Conservation (phyloP, 352 stramenopile species). For the Globisporangium paroecandrum region DNA sequence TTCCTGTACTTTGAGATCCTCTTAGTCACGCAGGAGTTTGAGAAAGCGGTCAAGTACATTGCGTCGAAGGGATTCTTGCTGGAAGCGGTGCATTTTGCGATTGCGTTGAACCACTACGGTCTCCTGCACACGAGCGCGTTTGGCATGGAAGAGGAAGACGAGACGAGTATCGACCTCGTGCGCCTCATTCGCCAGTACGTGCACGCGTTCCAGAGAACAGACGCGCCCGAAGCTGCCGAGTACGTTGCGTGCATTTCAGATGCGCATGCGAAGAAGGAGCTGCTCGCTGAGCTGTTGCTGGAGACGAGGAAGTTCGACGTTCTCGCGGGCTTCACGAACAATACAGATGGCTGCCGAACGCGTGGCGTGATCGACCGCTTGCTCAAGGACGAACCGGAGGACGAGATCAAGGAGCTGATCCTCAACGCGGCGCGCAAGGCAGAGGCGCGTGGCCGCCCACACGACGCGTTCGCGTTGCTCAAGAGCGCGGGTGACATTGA, state of each 20-base stretch:
- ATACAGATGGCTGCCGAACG: constrained; percentile 79
- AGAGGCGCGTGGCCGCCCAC: constrained; percentile 58
- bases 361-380: constrained; percentile 70
- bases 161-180: constrained; percentile 57
- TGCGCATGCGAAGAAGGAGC: constrained; percentile 55
- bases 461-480: constrained; percentile 74
- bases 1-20: constrained; percentile 85
- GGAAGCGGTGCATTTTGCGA: constrained; percentile 78
- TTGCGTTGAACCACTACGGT: constrained; percentile 78
- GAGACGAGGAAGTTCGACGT: constrained; percentile 81
- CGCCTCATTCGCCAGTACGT: constrained; percentile 83
- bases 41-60: constrained; percentile 79
- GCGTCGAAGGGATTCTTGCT: constrained; percentile 70
- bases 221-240: constrained; percentile 73
- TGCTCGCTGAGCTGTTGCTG: constrained; percentile 70
- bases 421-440: constrained; percentile 70
- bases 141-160: constrained; percentile 57
- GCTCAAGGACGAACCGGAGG: constrained; percentile 66
- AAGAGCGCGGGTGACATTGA: constrained; percentile 81
- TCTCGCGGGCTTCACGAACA: constrained; percentile 75
- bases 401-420: constrained; percentile 76
- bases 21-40: constrained; percentile 74
- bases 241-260: constrained; percentile 77
- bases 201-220: constrained; percentile 76
- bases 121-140: constrained; percentile 59